Percentiles rank a stretch among this genome's conserved stretches.
These are phyloP conservation scores for Lathyrus tuberosus DNA, from an alignment of 306 rosid species.

Conservation along the genomic window DNA sequence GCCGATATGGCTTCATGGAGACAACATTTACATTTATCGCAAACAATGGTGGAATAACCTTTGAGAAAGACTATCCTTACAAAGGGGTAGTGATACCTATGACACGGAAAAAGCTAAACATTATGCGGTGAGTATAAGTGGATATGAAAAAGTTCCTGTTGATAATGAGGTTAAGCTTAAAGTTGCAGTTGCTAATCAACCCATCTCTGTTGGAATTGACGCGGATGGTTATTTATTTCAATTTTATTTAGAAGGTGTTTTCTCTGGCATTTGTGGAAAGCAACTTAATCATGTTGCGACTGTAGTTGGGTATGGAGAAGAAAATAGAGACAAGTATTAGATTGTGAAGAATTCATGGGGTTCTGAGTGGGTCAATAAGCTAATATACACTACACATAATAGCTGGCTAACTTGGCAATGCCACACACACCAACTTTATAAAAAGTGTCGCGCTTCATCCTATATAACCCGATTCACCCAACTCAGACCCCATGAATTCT, in stretches of 20 bases:
- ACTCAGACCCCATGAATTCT: too few relatives aligned
- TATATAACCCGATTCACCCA: slow-evolving; percentile 72
- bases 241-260: slow-evolving; percentile 64
- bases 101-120: slow-evolving; percentile 33
- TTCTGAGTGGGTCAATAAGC: slow-evolving; percentile 67
- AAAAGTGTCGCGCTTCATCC: slow-evolving; percentile 39
- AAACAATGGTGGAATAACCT: slow-evolving; percentile 53
- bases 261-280: slow-evolving; percentile 58
- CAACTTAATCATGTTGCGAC: slow-evolving; percentile 69
- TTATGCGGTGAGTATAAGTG: slow-evolving; percentile 47
- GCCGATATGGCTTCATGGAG: slow-evolving; percentile 72
- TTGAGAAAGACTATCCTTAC: slow-evolving; percentile 57
- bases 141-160: slow-evolving; percentile 60
- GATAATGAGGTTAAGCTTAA: slow-evolving; percentile 50
- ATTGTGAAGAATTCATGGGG: slow-evolving; percentile 87
- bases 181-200: slow-evolving; percentile 73
- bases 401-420: slow-evolving; percentile 71
- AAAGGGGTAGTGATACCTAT: slow-evolving; percentile 47
- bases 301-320: slow-evolving; percentile 67
- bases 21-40: slow-evolving; percentile 61
- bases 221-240: slow-evolving; percentile 57
- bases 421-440: slow-evolving; percentile 62
- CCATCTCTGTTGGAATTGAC: slow-evolving; percentile 68
- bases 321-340: slow-evolving; percentile 53
- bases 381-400: too few relatives aligned